Conservation (phyloP, 768 basidiomycete genomes). For the Boletellus emodensis region DNA sequence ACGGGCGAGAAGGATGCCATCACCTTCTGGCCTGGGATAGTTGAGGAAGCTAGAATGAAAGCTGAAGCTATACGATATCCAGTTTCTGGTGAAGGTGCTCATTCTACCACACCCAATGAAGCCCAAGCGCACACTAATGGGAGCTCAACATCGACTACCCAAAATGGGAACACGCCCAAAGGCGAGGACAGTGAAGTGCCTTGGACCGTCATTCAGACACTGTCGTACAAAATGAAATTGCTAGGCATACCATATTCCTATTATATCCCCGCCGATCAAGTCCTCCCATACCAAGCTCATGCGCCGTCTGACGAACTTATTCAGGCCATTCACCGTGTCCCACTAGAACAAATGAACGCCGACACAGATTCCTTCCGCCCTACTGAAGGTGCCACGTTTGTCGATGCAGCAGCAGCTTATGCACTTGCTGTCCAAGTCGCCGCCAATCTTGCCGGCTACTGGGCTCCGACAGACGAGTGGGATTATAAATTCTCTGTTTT, state of each 20-base stretch:
- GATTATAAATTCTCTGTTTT: slow-evolving; percentile 51
- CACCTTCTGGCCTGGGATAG: slow-evolving; percentile 68
- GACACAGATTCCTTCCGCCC: slow-evolving; percentile 53
- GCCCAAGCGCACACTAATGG: slow-evolving; percentile 14
- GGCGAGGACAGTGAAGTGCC: slow-evolving; percentile 30
- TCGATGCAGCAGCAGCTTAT: slow-evolving; percentile 56
- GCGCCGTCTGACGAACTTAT: slow-evolving; percentile 52
- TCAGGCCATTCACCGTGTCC: slow-evolving; percentile 42
- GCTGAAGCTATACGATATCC: slow-evolving; percentile 36
- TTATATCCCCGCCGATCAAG: slow-evolving; percentile 48
- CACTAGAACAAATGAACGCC: slow-evolving; percentile 42
- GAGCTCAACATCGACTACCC: background rate
- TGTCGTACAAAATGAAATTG: slow-evolving; percentile 63
- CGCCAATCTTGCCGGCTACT: slow-evolving; percentile 55
- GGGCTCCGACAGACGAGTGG: slow-evolving; percentile 74
- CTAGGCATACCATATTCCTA: slow-evolving; percentile 52
- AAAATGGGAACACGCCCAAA: slow-evolving; percentile 10
- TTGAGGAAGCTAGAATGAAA: slow-evolving; percentile 54
- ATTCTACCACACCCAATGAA: background rate
- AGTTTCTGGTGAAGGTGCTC: slow-evolving; percentile 1
- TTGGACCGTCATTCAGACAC: slow-evolving; percentile 61
- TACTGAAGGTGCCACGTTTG: slow-evolving; percentile 32
- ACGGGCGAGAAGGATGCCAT: slow-evolving; percentile 43
- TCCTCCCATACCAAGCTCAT: slow-evolving; percentile 76
- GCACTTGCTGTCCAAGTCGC: slow-evolving; percentile 73